Base-by-base conservation (phyloP, 192 early-diverging fungal species). In the Cetraspora pellucida region DNA sequence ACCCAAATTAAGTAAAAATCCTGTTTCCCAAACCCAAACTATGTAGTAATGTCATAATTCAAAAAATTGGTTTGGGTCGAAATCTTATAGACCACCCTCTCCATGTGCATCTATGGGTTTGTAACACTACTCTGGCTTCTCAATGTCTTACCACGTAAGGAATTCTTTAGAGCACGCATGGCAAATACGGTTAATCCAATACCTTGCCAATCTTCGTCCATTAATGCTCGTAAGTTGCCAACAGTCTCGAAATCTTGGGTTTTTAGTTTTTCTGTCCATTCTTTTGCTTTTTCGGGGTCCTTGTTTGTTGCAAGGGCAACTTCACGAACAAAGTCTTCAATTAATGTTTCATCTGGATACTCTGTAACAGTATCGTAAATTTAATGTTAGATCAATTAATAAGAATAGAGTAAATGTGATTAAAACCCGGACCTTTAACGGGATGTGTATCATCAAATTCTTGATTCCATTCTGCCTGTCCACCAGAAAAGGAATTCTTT, bases 201-300 rank as follows among this genome's bases (percentile, higher is more conserved):
- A 0, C 87, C 90, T 7, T 83, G 79, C 92, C 92, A 93, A 72
- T 93, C 92, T 72, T 90, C 89, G 30, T 94, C 91, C 61, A 89
- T 87, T 28, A 94, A 72, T 64, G 89, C 89, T 60, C 89, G 85
- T 74, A 94, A 75, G 78, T 94, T 92, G 1, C 91, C 93, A 65
- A 94, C 89, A 0, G 91, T 92, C 91, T 92, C 89, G 60, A 94
- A 87, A 80, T 94, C 93, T 80, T 94, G 92, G 28, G 79, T 81
- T 58, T 91, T 87, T 14, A 94, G 81, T 74, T 88, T 90, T 6
- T 77, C 73, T 3, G 89, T 75, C 93, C 93, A 94, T 71, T 94
- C 89, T 17, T 86, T 84, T 10, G 89, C 89, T 74, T 94, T 94
- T 45, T 94, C 92, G 11, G 82, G 72, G 11, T 85, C 86, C 17